phyloP scores from a whole-genome alignment of 805 yeast species.

The Nakazawaea siamensis region DNA sequence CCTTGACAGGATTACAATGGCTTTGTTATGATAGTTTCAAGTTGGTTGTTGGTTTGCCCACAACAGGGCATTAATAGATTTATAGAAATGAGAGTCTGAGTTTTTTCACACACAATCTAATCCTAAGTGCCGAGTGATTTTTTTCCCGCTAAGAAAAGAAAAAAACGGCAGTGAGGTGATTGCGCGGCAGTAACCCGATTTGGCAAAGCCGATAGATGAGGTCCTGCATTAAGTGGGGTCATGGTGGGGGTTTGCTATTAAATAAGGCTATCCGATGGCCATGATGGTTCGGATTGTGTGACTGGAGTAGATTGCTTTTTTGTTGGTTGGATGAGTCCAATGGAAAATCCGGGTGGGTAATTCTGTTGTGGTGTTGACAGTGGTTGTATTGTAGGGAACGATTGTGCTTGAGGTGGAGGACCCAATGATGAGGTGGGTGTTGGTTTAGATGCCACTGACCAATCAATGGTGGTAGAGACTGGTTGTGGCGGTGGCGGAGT shows the following conservation, averaged over 20 bases:
- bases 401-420: slow-evolving; percentile 3
- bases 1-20: slow-evolving; percentile 12
- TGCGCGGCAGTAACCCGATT: too few relatives aligned
- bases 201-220: too few relatives aligned
- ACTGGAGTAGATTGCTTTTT: slow-evolving; percentile 1
- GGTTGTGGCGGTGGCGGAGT: not conserved
- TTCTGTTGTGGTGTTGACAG: not conserved
- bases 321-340: slow-evolving; percentile 8
- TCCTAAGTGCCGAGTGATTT: too few relatives aligned
- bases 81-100: too few relatives aligned
- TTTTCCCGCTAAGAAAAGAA: too few relatives aligned
- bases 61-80: slow-evolving; percentile 10
- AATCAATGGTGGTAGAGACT: slow-evolving; percentile 1
- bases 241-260: too few relatives aligned
- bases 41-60: slow-evolving; percentile 9
- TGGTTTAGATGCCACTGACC: slow-evolving; percentile 1
- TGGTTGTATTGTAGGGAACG: not conserved
- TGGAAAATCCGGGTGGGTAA: slow-evolving; percentile 10
- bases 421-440: not conserved
- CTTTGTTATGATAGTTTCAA: slow-evolving; percentile 9
- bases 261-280: too few relatives aligned
- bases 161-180: too few relatives aligned
- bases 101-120: too few relatives aligned
- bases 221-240: too few relatives aligned
- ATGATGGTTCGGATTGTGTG: not conserved